These are phyloP conservation scores for Arabis hirsuta DNA, from an alignment of 345 rosid species.

Conservation along the genomic window DNA sequence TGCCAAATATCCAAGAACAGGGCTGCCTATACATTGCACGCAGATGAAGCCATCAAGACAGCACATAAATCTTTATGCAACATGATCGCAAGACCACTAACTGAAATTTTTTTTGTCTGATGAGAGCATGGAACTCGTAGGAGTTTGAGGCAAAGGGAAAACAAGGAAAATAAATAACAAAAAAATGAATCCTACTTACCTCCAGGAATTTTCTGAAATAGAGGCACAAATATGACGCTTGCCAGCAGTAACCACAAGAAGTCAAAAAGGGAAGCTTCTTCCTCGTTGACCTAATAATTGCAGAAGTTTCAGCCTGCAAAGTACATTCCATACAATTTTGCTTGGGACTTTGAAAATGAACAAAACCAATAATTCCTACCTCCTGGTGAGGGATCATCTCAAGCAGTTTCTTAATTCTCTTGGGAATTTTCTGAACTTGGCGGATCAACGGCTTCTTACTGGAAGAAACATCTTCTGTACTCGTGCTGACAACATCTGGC, in stretches of 20 bases:
- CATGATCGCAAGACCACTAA: conserved; percentile 34
- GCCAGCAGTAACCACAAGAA: conserved; percentile 92
- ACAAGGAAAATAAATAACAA: conserved; percentile 21
- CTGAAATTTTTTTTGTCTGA: conserved; percentile 26
- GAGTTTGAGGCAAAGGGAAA: too few relatives aligned
- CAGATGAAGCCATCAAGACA: conserved; percentile 44
- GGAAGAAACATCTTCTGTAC: conserved; percentile 80
- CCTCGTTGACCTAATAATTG: conserved; percentile 75
- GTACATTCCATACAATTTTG: conserved; percentile 3
- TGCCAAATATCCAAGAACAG: conserved; percentile 98
- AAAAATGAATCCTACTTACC: conserved; percentile 51
- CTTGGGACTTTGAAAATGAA: conserved; percentile 24
- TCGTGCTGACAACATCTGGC: conserved; percentile 62
- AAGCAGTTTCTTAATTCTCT: conserved; percentile 67
- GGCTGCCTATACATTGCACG: conserved; percentile 84
- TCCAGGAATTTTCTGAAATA: conserved; percentile 98
- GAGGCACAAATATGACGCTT: conserved; percentile 96
- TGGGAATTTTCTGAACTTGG: conserved; percentile 69
- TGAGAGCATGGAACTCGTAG: conserved; percentile 19
- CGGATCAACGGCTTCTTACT: conserved; percentile 70
- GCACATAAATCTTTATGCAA: conserved; percentile 31
- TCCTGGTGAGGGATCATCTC: conserved; percentile 89
- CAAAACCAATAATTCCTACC: conserved; percentile 51
- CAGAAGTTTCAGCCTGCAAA: conserved; percentile 25
- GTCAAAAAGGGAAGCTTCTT: conserved; percentile 95